Evolutionary conservation across 768 basidiomycete genomes (phyloP), one percentile per base, ranked within the genome.

Genomic region (Pulveroboletus sp.): DNA sequence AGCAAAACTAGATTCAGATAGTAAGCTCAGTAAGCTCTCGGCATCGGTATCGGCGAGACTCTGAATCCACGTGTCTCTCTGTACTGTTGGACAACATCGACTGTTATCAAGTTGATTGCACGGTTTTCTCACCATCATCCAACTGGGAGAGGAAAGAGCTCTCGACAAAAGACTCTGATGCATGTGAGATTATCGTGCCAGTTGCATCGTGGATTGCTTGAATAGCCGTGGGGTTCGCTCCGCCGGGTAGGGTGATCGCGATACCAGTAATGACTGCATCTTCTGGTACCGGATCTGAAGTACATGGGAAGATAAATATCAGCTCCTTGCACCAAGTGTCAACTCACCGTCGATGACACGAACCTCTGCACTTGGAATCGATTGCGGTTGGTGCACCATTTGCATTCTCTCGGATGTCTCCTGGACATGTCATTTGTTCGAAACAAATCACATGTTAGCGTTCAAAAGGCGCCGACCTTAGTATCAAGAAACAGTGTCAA

Each of bases 321-420:
- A 8, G 23, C n/a, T 29, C 4, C 25, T 13, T 14, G 5, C 4
- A n/a, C 14, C 20, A 24, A 8, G 39, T 3, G 20, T 31, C 13
- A 25, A 53, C n/a, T 19, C 10, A 49, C 59, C 40, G 1, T 43
- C 1, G 0, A 37, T 23, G 2, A 10, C 11, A 23, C 14, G 47
- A 10, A 62, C 20, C 11, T 49, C 35, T 9, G 40, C 3, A 10
- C 10, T 20, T 17, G 57, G 34, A 13, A 62, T 40, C 2, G 47
- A 23, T 43, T 17, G 33, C 17, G 1, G 33, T 4, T 8, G 6
- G 9, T 19, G 17, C 0, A 43, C 19, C 19, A 38, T 34, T 2
- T 46, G 48, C 7, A 58, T 58, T 23, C 6, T 39, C 39, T 53
- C 56, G 0, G 51, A 58, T 3, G 35, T 58, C 1, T 19, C 14